Evolutionary conservation across 352 stramenopile species (phyloP).

Genomic region (Phytophthora sp.): DNA sequence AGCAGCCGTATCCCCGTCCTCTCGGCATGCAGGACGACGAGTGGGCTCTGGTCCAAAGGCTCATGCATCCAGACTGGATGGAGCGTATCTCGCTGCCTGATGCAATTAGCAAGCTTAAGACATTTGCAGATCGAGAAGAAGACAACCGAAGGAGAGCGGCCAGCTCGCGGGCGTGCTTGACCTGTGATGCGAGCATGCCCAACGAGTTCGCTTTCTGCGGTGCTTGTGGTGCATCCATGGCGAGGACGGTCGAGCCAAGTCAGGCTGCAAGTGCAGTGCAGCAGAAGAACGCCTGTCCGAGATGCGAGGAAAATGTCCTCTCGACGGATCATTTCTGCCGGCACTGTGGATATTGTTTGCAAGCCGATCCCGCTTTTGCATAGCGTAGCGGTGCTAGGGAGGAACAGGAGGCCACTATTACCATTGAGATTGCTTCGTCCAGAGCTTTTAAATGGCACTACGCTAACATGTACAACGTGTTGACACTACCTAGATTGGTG

Average conservation of each 20-base stretch:
- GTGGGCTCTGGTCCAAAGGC: conserved; percentile 13
- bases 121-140: conserved; percentile 16
- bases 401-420: not conserved
- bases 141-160: not conserved
- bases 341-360: not conserved
- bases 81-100: conserved; percentile 5
- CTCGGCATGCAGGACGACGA: conserved; percentile 15
- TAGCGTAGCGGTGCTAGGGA: too few species aligned
- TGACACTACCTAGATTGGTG: not conserved
- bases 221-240: not conserved
- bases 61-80: conserved; percentile 8
- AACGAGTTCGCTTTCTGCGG: conserved; percentile 5
- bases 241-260: not conserved
- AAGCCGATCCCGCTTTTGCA: not conserved
- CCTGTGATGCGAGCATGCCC: not conserved
- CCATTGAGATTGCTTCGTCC: not conserved
- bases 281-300: not conserved
- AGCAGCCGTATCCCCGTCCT: conserved; percentile 13
- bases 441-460: not conserved
- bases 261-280: not conserved
- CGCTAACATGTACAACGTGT: not conserved
- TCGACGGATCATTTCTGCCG: conserved; percentile 2
- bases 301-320: not conserved
- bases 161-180: not conserved
- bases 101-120: conserved; percentile 8